These are phyloP conservation scores for Teunomyces atbi DNA, from an alignment of 805 yeast species.

Conservation along the genomic window DNA sequence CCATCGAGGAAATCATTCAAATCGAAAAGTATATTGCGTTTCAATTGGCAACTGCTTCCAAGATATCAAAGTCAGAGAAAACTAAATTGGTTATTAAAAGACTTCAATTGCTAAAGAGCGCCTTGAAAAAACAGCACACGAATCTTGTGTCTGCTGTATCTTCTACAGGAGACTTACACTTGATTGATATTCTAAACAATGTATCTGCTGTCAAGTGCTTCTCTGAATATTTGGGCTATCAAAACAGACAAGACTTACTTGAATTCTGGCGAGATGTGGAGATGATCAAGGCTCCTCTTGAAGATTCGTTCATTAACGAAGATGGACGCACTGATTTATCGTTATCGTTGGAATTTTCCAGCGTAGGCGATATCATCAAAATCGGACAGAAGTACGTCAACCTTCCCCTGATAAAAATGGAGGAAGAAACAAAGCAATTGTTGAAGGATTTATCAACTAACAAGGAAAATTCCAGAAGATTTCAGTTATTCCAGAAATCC, in stretches of 20 bases:
- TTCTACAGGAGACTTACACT: slow-evolving; percentile 19
- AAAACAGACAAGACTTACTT: slow-evolving; percentile 31
- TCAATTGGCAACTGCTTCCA: slow-evolving; percentile 9
- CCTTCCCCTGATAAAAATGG: not conserved
- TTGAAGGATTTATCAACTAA: slow-evolving; percentile 5
- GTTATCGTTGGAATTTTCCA: slow-evolving; percentile 42
- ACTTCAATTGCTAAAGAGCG: slow-evolving; percentile 5
- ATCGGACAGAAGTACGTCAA: slow-evolving; percentile 35
- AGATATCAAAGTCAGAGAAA: slow-evolving; percentile 2
- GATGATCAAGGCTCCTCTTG: slow-evolving; percentile 69
- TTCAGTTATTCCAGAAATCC: slow-evolving; percentile 47
- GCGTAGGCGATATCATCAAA: slow-evolving; percentile 50
- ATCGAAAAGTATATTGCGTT: slow-evolving; percentile 6
- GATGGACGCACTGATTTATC: slow-evolving; percentile 30
- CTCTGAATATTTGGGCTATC: slow-evolving; percentile 17
- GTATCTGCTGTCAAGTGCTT: slow-evolving; percentile 39
- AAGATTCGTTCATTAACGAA: slow-evolving; percentile 38
- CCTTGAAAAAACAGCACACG: not conserved
- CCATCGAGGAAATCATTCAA: slow-evolving; percentile 10
- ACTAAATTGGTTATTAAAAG: slow-evolving; percentile 8
- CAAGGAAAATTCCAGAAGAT: not conserved
- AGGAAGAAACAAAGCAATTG: slow-evolving; percentile 7
- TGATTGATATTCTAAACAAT: slow-evolving; percentile 47
- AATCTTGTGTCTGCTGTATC: not conserved
- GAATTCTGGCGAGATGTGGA: slow-evolving; percentile 71